These are phyloP conservation scores for Suhomyces kunorum DNA, from an alignment of 1,139 yeast genomes.

Conservation along the genomic window DNA sequence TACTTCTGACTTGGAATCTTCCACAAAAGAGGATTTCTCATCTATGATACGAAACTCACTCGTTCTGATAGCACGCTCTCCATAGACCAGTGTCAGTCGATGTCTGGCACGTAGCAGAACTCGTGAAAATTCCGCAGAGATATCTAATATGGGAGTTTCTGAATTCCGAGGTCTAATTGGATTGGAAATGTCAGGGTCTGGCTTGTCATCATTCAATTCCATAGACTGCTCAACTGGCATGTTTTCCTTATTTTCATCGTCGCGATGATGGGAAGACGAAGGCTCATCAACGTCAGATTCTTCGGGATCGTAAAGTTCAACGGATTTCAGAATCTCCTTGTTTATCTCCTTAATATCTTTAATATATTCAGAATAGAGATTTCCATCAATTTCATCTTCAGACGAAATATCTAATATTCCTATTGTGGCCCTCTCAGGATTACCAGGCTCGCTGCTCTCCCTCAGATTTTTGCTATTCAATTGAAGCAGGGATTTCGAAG, in stretches of 20 bases:
- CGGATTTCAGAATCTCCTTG: slow-evolving; percentile 20
- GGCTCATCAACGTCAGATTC: not conserved
- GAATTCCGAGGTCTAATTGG: not conserved
- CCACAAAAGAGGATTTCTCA: not conserved
- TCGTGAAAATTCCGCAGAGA: not conserved
- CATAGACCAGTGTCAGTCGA: too few relatives aligned
- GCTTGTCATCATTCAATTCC: not conserved
- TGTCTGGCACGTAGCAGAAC: not conserved
- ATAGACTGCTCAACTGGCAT: not conserved
- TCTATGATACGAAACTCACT: not conserved
- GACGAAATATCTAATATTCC: slow-evolving; percentile 9
- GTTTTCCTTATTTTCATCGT: not conserved
- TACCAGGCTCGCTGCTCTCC: not conserved
- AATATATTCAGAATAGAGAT: slow-evolving; percentile 20
- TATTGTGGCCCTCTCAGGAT: not conserved
- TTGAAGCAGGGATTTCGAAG: too few relatives aligned
- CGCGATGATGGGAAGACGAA: not conserved
- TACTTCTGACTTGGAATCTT: not conserved
- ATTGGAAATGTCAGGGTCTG: not conserved
- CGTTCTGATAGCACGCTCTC: not conserved
- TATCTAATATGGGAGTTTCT: not conserved
- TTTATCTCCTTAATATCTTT: slow-evolving; percentile 22
- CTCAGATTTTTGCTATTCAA: not conserved
- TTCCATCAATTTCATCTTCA: slow-evolving; percentile 9
- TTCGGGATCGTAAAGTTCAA: slow-evolving; percentile 11